phyloP scores from a whole-genome alignment of 2,329 filamentous ascomycete genomes.

The Aspergillus transmontanensis region DNA sequence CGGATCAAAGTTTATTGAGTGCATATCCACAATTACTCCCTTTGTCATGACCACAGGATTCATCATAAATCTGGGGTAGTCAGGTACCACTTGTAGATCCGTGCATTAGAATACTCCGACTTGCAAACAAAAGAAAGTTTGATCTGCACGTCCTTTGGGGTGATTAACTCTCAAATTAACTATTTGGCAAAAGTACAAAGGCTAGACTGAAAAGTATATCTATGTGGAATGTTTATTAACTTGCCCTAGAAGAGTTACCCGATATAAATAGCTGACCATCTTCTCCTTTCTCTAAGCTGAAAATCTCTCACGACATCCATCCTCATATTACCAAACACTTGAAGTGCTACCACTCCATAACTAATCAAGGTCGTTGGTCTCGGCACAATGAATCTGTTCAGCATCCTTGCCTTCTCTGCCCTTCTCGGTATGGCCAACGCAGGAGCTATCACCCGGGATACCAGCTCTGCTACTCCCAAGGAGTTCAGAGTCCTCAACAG shows the following conservation, averaged over 20 bases:
- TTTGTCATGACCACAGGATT: neutral
- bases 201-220: neutral
- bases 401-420: constrained; percentile 1
- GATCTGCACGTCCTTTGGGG: neutral
- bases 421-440: constrained; percentile 1
- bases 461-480: neutral
- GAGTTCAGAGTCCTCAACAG: neutral
- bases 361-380: neutral
- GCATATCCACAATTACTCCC: neutral
- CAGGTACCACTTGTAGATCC: neutral
- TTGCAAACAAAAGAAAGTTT: neutral
- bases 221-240: neutral
- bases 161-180: neutral
- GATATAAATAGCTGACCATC: neutral
- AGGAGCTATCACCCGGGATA: constrained; percentile 1
- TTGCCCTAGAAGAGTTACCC: neutral
- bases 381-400: constrained; percentile 13
- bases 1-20: too few species aligned
- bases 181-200: neutral
- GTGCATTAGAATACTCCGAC: neutral
- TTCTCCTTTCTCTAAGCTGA: neutral
- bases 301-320: neutral
- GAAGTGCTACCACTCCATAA: neutral
- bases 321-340: neutral
- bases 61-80: neutral